Evolutionary conservation across 2,329 filamentous ascomycete species (phyloP), one percentile per base, ranked within the genome.

Genomic region (Ascomycota sp.): DNA sequence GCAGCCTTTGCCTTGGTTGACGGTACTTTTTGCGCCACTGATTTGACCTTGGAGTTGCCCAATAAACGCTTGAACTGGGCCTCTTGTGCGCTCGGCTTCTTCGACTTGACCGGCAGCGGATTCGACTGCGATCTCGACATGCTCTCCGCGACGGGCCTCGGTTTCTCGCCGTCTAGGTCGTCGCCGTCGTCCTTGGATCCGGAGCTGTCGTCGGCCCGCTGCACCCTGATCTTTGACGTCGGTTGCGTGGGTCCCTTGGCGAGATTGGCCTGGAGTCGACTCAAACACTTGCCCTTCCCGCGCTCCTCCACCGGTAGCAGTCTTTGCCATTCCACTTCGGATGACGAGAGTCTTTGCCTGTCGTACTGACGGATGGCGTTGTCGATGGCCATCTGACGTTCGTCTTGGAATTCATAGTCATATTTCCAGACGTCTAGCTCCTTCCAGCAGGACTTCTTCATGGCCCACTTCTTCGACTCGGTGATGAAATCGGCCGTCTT

Each of bases 371-470:
- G 61, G 33, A 72, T 57, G 10, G 70, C 69, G 38, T 71, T 62
- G 48, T 77, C 57, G 43, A 75, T 63, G 36, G 66, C 61, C 40
- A 60, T 51, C 44, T 80, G 57, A 20, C 70, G 63, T 35, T 69
- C 60, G 21, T 63, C 59, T 12, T 58, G 48, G 23, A 46, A 55
- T 27, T 55, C 52, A 41, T 75, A 75, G 20, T 63, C 52, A 44
- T 71, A 72, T 33, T 59, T 63, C 60, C 65, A 75, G 15, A 73
- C 65, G 38, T 75, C 69, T 10, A 75, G 56, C 37, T 75, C 70
- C 46, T 63, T 72, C 61, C 63, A 75, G 36, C 59, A 66, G 17
- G 56, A 50, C 48, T 65, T 69, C 35, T 62, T 60, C 39, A 75
- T 48, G 22, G 53, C 48, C 59, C 64, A 75, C 38, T 58, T 68